Base-by-base conservation (phyloP, 768 basidiomycete species). In the Panellus pusillus region DNA sequence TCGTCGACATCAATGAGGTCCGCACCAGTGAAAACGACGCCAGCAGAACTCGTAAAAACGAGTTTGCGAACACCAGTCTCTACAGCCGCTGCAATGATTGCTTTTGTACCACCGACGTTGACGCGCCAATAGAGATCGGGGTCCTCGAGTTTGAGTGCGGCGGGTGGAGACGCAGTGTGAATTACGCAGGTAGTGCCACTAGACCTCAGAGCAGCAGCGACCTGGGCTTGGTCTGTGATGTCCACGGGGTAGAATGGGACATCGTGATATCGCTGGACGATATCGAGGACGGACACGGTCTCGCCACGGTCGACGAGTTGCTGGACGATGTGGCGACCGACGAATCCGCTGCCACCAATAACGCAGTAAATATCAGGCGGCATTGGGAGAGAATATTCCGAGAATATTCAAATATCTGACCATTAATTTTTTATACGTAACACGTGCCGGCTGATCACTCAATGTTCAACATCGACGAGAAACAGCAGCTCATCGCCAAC, bases 1-100 rank as follows among this genome's bases (percentile, higher is more conserved):
- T 99, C 97, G 70, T 99, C 97, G 28, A 88, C 81, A 65, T 93
- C 84, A 54, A 90, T 80, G 47, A 93, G 77, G 69, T 94, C 83
- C 15, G 72, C 72, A 0, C 94, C 93, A 52, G 91, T 86, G 73
- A 91, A 98, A 4, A 91, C 83, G 15, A 96, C 90, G 31, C 93
- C 92, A 1, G 92, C 93, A 24, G 92, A 93, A 62, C 89, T 91
- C 9, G 97, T 99, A 72, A 88, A 99, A 4, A 99, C 94, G 29
- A 99, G 81, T 67, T 96, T 94, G 19, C 76, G 78, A 11, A 98
- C 87, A 12, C 84, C 81, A 20, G 77, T 76, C 28, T 84, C 78
- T 5, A 88, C 72, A 19, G 92, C 91, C 9, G 92, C 90, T 11
- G 86, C 82, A 65, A 99, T 87, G 40, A 98, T 79, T 0, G 90